Evolutionary conservation across 2,329 filamentous ascomycete genomes (phyloP).

Genomic region (Trichoderma oligosporum): DNA sequence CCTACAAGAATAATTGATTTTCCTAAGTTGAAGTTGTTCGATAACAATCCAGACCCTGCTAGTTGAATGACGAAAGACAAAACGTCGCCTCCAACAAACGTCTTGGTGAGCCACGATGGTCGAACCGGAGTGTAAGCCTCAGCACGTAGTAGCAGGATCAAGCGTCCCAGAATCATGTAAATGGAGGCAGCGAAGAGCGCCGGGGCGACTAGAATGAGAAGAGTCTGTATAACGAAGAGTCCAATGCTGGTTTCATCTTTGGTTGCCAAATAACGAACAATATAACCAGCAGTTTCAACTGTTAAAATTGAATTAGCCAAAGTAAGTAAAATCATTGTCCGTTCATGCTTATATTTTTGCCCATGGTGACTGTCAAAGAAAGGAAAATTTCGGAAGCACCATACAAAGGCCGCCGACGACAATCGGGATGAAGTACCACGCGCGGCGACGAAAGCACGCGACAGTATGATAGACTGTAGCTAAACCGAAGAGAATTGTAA

Average conservation of each 20-base stretch:
- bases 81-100: background rate
- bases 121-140: background rate
- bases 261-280: background rate
- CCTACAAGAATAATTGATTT: background rate
- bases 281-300: background rate
- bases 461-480: background rate
- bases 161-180: background rate
- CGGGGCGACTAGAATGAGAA: background rate
- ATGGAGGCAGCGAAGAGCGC: background rate
- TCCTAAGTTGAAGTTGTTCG: background rate
- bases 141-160: background rate
- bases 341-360: background rate
- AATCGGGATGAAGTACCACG: background rate
- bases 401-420: background rate
- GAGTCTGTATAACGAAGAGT: background rate
- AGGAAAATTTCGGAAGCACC: background rate
- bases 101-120: background rate
- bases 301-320: background rate
- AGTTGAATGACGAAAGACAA: background rate
- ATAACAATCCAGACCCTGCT: background rate
- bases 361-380: background rate
- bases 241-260: background rate
- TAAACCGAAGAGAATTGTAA: background rate
- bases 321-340: background rate
- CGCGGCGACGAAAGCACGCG: background rate